Evolutionary conservation across 495 filamentous ascomycete species (phyloP).

Genomic region (Penicillium samsonianum): DNA sequence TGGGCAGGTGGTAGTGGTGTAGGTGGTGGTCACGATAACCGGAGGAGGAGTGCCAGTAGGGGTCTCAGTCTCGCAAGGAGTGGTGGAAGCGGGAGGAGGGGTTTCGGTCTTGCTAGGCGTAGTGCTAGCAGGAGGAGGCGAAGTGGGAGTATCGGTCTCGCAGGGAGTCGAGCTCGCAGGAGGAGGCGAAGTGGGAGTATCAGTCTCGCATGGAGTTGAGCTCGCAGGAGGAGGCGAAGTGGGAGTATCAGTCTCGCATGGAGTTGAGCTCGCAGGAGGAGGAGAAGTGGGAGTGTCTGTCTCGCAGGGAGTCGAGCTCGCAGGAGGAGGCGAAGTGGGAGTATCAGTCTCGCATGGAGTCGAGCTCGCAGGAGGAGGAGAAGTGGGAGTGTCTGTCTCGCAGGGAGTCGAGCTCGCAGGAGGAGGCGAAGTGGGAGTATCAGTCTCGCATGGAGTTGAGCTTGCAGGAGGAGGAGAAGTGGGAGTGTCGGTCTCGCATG

Average conservation of each 20-base stretch:
- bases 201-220: slow-evolving; percentile 10
- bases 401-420: slow-evolving; percentile 9
- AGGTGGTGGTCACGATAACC: slow-evolving; percentile 22
- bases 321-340: neutral
- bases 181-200: neutral
- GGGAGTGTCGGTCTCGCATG: slow-evolving; percentile 15
- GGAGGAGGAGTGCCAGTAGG: slow-evolving; percentile 10
- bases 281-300: slow-evolving; percentile 10
- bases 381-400: slow-evolving; percentile 10
- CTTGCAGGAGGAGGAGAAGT: neutral
- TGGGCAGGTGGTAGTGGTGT: slow-evolving; percentile 29
- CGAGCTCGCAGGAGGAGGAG: slow-evolving; percentile 2
- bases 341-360: slow-evolving; percentile 17
- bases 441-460: slow-evolving; percentile 20
- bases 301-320: slow-evolving; percentile 9
- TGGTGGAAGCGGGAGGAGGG: neutral
- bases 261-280: neutral
- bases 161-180: slow-evolving; percentile 8
- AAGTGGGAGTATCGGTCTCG: slow-evolving; percentile 4
- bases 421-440: slow-evolving; percentile 7
- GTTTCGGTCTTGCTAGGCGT: slow-evolving; percentile 3
- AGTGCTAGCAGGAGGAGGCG: neutral
- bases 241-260: slow-evolving; percentile 7
- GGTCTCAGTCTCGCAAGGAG: slow-evolving; percentile 15
- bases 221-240: slow-evolving; percentile 3